Evolutionary conservation across 768 basidiomycete species (phyloP).

Genomic region (Pleurotus pulmonarius): DNA sequence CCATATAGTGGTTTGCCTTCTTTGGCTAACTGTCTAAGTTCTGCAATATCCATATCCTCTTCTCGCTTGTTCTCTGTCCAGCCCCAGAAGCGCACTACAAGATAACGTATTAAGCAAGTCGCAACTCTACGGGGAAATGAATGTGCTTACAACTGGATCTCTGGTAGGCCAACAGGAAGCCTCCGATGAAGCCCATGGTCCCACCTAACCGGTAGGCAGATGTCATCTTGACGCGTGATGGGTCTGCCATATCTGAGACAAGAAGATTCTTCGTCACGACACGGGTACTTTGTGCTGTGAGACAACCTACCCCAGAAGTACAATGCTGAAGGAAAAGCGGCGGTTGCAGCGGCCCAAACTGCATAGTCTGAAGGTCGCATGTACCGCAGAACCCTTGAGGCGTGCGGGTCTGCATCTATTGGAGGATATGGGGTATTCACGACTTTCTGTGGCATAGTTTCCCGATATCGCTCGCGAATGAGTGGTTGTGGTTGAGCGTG

Average conservation of each 20-base stretch:
- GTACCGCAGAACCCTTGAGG: conserved; percentile 81
- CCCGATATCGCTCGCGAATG: background rate
- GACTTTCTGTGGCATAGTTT: conserved; percentile 46
- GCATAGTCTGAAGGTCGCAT: conserved; percentile 87
- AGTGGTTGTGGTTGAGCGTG: too few species aligned
- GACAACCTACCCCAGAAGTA: conserved; percentile 72
- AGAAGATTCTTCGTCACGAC: conserved; percentile 8
- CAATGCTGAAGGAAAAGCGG: conserved; percentile 75
- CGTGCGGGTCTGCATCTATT: conserved; percentile 93
- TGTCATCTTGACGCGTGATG: conserved; percentile 31
- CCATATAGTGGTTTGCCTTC: conserved; percentile 88
- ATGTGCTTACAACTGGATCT: conserved; percentile 72
- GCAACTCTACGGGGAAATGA: conserved; percentile 4
- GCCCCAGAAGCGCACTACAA: conserved; percentile 87
- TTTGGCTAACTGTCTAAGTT: conserved; percentile 69
- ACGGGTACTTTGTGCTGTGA: conserved; percentile 8
- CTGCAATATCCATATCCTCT: conserved; percentile 69
- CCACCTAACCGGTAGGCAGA: conserved; percentile 52
- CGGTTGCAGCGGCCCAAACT: conserved; percentile 76
- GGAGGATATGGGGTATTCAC: conserved; percentile 75
- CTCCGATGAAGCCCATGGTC: conserved; percentile 81
- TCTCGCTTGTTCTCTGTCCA: conserved; percentile 90
- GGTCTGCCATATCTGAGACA: conserved; percentile 46
- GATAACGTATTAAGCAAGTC: background rate
- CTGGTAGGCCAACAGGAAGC: conserved; percentile 93